These are phyloP conservation scores for Daldinia grandis DNA, from an alignment of 495 filamentous ascomycete genomes.

Conservation along the genomic window DNA sequence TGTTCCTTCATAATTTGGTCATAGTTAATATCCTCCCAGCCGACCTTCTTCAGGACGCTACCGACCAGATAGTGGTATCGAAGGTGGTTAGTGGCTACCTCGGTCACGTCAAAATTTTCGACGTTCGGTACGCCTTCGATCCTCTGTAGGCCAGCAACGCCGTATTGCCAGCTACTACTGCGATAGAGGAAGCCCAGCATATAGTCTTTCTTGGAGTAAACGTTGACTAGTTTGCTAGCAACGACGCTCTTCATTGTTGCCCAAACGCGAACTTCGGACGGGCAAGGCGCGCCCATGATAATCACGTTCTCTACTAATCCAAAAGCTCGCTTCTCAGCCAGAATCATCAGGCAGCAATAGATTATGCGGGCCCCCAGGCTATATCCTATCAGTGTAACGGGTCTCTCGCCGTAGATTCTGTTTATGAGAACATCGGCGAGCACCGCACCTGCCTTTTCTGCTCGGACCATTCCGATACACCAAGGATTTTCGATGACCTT, in stretches of 20 bases:
- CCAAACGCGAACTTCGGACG: conserved; percentile 63
- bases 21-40: conserved; percentile 64
- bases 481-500: conserved; percentile 91
- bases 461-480: conserved; percentile 78
- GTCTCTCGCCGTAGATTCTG: conserved; percentile 86
- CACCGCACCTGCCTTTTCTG: conserved; percentile 86
- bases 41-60: conserved; percentile 61
- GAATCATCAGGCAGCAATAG: conserved; percentile 77
- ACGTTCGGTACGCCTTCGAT: conserved; percentile 62
- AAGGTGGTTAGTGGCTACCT: conserved; percentile 62
- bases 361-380: conserved; percentile 91
- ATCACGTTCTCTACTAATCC: conserved; percentile 87
- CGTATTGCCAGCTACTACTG: conserved; percentile 61
- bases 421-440: conserved; percentile 90
- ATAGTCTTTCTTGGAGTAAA: conserved; percentile 67
- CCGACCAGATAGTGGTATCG: conserved; percentile 64
- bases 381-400: conserved; percentile 88
- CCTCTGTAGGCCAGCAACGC: conserved; percentile 65
- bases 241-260: conserved; percentile 65
- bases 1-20: conserved; percentile 55
- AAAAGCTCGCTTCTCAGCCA: conserved; percentile 82
- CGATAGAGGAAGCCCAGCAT: conserved; percentile 68
- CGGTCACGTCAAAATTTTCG: conserved; percentile 66
- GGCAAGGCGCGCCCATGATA: conserved; percentile 83
- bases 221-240: conserved; percentile 64